Evolutionary conservation across 768 basidiomycete genomes (phyloP), one percentile per base, ranked within the genome.

Genomic region (Boletus rufocinnamomeus): DNA sequence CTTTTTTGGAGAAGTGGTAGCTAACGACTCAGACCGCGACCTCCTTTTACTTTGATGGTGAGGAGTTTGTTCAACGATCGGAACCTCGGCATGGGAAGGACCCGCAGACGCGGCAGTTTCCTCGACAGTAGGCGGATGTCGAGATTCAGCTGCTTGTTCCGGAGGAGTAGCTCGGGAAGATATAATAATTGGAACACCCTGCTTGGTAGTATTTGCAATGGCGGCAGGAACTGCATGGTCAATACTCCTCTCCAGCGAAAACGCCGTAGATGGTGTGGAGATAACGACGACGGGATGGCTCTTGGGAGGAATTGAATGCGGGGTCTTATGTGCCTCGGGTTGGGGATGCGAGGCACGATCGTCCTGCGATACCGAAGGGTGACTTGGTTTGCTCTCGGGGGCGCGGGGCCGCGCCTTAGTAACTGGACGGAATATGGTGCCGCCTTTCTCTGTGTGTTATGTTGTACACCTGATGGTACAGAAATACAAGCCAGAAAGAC

Each of bases 371-470:
- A 54, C 38, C 6, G 63, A 61, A 19, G 58, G 50, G 27, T 64
- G 64, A n/a, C 56, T 62, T 11, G 65, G 51, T 34, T 48, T 52
- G 56, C 34, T 65, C 53, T 75, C 69, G 14, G 62, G 44, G 11
- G 74, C 66, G 28, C 85, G 83, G 16, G 79, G 64, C 48, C 87
- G 78, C 10, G 82, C 72, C 67, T 84, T 87, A 16, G 75, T 77
- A 4, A 88, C 78, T n/a, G 89, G 89, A 66, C 80, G 82, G 64
- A 91, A 91, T 54, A 89, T 70, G 6, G 84, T 80, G 9, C 81
- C 77, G 17, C 89, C 89, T 69, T 91, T 91, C 69, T 91, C 89
- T 91, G 63, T 21, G 5, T 34, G 3, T 48, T 27, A 11, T 35
- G 51, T 63, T 50, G 25, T 44, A 37, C n/a, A 17, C 4, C 10